Evolutionary conservation across 2,329 filamentous ascomycete species (phyloP).

Genomic region (Lasiodiplodia sp.): DNA sequence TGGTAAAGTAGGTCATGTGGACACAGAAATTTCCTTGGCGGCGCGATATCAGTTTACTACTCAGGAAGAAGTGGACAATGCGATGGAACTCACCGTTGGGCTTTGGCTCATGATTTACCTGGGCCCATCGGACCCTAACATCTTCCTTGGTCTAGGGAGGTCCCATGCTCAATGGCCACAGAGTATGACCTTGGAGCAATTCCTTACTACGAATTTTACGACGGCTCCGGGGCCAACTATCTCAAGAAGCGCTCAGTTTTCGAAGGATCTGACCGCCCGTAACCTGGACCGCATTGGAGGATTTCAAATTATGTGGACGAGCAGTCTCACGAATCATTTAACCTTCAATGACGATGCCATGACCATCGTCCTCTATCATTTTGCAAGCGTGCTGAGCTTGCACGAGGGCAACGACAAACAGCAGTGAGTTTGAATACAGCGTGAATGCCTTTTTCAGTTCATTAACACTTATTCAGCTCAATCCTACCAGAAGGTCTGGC

Average conservation of each 20-base stretch:
- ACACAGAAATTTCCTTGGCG: background rate
- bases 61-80: background rate
- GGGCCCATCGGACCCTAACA: background rate
- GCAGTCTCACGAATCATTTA: background rate
- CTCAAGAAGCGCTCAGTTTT: background rate
- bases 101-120: constrained; percentile 5
- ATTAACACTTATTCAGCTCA: background rate
- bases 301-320: constrained; percentile 6
- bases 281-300: background rate
- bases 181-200: background rate
- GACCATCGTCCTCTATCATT: background rate
- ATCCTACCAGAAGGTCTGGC: background rate
- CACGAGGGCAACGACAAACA: background rate
- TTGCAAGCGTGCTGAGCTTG: background rate
- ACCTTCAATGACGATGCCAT: background rate
- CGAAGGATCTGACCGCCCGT: background rate
- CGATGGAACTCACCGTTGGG: background rate
- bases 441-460: background rate
- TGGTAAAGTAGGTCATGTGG: no score
- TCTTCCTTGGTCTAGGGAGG: background rate
- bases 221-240: background rate
- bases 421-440: background rate
- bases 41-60: background rate
- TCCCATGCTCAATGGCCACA: background rate
- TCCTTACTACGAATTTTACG: background rate